Conservation (phyloP, 805 yeast species). For the Saccharomycopsis selenospora region DNA sequence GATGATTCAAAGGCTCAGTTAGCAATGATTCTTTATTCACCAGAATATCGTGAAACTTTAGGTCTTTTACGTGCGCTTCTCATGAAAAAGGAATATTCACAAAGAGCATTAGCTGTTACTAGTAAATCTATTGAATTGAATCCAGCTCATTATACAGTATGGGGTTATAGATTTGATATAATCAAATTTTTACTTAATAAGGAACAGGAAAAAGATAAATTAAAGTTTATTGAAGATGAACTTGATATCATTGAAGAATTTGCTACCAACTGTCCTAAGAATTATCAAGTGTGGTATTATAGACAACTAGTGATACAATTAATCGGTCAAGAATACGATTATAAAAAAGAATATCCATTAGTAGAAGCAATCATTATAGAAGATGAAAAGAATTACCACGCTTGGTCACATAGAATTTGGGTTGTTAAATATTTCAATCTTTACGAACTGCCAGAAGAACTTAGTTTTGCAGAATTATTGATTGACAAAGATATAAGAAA, state of each 20-base stretch:
- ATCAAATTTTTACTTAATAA: slow-evolving; percentile 33
- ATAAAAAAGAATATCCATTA: slow-evolving; percentile 57
- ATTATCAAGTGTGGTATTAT: slow-evolving; percentile 97
- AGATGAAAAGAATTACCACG: slow-evolving; percentile 90
- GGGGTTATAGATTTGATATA: slow-evolving; percentile 65
- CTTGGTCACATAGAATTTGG: slow-evolving; percentile 93
- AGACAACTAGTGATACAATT: slow-evolving; percentile 56
- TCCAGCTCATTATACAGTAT: slow-evolving; percentile 88
- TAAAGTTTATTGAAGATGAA: slow-evolving; percentile 37
- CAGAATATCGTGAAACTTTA: slow-evolving; percentile 58
- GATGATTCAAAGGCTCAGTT: slow-evolving; percentile 40
- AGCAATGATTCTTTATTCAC: slow-evolving; percentile 64
- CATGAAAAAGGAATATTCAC: slow-evolving; percentile 52
- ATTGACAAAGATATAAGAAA: slow-evolving; percentile 66
- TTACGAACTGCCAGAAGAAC: slow-evolving; percentile 40
- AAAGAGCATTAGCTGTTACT: slow-evolving; percentile 65
- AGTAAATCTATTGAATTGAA: slow-evolving; percentile 53
- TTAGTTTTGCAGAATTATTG: slow-evolving; percentile 40
- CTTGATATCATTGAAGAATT: slow-evolving; percentile 73
- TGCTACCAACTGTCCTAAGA: slow-evolving; percentile 74
- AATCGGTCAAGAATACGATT: slow-evolving; percentile 28
- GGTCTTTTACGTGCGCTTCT: slow-evolving; percentile 56
- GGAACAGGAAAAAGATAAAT: slow-evolving; percentile 5
- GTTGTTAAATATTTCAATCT: slow-evolving; percentile 49
- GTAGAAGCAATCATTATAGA: slow-evolving; percentile 60